Base-by-base conservation (phyloP, 176 grass and related monocot species). In the Eragrostis curvula region DNA sequence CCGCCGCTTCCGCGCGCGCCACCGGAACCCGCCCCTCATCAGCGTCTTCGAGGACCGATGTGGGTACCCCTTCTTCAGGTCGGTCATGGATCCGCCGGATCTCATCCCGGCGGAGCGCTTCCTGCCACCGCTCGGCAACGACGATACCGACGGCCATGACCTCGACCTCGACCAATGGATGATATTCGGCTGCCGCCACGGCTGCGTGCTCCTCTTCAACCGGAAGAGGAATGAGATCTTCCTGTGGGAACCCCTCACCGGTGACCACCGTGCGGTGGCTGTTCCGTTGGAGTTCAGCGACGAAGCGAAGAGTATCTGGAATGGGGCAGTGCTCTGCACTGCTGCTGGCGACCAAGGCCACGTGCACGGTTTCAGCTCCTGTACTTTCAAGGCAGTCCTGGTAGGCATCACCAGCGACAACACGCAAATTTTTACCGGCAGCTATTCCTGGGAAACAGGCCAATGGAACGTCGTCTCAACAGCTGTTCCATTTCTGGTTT, bases 161-260 rank as follows among this genome's bases (percentile, higher is more conserved):
- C n/a, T n/a, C n/a, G 52, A 58, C 5, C 20, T 21, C 39, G 6
- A 42, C 0, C 0, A 15, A 5, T 75, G 73, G 53, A 75, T 6
- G 1, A 57, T 27, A 32, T 76, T 44, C 39, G 73, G 74, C n/a
- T 76, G 74, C 41, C 74, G 74, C 40, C 74, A 47, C 16, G 74
- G 41, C 74, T 41, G 57, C 24, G 41, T 77, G 40, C 74, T 77
- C 41, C 24, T 77, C 4, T 47, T 62, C 23, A 29, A 46, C 74
- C 57, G 23, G 40, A 12, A 28, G 24, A 7, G 11, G 41, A 27
- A 63, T 9, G 41, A 62, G 24, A 20, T 46, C 15, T 5, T 63
- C 27, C 23, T 77, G 4, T 77, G 74, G 74, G 57, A 62, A 11
- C 74, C 74, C 2, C 56, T 25, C 42, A 77, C 23, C 17, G 74